Base-by-base conservation (phyloP, 805 yeast species). In the Metschnikowia reukaufii region DNA sequence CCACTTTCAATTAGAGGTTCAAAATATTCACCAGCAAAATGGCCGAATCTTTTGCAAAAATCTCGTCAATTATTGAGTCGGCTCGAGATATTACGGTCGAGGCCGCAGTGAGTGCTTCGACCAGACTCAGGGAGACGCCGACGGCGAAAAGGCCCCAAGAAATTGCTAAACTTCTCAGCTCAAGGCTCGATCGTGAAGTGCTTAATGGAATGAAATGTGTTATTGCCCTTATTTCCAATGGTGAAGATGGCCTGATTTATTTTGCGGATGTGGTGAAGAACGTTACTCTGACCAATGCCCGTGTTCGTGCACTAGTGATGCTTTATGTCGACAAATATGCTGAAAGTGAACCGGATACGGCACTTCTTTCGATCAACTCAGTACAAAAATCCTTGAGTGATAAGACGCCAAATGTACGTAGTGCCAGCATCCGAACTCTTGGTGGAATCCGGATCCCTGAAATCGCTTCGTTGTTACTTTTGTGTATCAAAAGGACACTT, bases 231-330 rank as follows among this genome's bases (percentile, higher is more conserved):
- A 61, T 72, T 15, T 58, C 76, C 0, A 54, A 67, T 40, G 76
- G 76, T 6, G 76, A 62, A 43, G 76, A 72, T 45, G 76, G 65
- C n/a, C 41, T 61, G 23, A 60, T 60, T 15, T 73, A 65, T 59
- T 92, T 88, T 72, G 89, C 97, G 0, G 91, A 87, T 58, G 94
- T 94, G 4, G 85, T 94, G 47, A 92, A 91, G 65, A 90, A 90
- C 63, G 82, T 91, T 30, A 86, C 88, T 6, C 83, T 92, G 16
- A 56, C 74, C 4, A 66, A 70, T 39, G 79, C 82, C 46, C 84
- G 82, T 51, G 78, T 88, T 23, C 80, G 88, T 49, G 81, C 84
- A 55, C 73, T 92, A 62, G 96, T 90, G 1, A 81, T 88, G 65
- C 73, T 85, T 1, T 88, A 88, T 56, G 67, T 94, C 40, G 69